Percentiles rank a stretch among this genome's conserved stretches.
These are phyloP conservation scores for Diaporthe sp. DNA, from an alignment of 2,329 filamentous ascomycete species.

Conservation along the genomic window DNA sequence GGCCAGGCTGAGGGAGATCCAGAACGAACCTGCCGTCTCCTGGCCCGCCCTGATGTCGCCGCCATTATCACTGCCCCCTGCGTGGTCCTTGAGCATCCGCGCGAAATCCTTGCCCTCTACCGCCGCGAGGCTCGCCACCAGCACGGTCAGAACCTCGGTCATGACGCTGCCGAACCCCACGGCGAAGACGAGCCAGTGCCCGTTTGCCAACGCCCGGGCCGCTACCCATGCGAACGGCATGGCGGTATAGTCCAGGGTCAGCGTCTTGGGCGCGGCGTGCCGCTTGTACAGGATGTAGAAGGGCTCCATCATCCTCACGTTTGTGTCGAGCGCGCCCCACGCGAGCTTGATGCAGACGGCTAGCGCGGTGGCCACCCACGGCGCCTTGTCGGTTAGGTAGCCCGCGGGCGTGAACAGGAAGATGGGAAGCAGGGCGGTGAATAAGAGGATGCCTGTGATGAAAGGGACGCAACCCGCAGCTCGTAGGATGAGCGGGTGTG, in stretches of 20 bases:
- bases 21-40: constrained; percentile 73
- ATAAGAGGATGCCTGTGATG: constrained; percentile 65
- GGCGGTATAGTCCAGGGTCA: constrained; percentile 79
- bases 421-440: constrained; percentile 67
- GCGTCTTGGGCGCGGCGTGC: constrained; percentile 71
- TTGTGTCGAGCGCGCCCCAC: constrained; percentile 76
- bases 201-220: constrained; percentile 69
- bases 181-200: constrained; percentile 72
- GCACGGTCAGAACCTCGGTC: constrained; percentile 78
- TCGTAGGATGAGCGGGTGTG: constrained; percentile 76
- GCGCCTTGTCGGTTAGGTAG: constrained; percentile 67
- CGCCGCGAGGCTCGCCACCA: constrained; percentile 72
- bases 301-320: constrained; percentile 78
- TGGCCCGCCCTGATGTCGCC: constrained; percentile 60
- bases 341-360: constrained; percentile 75
- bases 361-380: constrained; percentile 73
- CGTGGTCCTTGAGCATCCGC: constrained; percentile 38
- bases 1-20: constrained; percentile 70
- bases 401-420: constrained; percentile 70
- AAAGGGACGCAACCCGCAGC: constrained; percentile 69
- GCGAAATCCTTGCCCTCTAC: constrained; percentile 73
- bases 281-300: constrained; percentile 77
- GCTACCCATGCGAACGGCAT: constrained; percentile 76
- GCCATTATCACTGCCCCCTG: constrained; percentile 30
- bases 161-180: constrained; percentile 78